Evolutionary conservation across 176 grass and related monocot species (phyloP), one percentile per base, ranked within the genome.

Genomic region (Oryza glaberrima): DNA sequence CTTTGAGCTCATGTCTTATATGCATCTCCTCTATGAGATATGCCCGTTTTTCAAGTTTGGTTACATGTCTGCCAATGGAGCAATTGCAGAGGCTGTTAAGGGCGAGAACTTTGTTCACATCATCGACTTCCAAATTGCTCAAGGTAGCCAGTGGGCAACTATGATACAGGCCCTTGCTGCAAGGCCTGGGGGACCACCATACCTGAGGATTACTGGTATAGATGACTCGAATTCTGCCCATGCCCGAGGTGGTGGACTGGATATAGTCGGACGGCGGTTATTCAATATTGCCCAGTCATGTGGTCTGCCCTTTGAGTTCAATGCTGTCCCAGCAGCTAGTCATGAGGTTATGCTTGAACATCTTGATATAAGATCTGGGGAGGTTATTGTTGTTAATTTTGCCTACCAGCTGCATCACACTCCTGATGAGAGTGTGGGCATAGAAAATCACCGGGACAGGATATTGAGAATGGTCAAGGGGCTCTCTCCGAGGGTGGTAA

Each of bases 1-100:
- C 82, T 91, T 86, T 40, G 94, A 95, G 67, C 90, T 92, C 47
- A 84, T 95, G 85, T 92, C 94, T 25, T 92, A 90, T 78, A 95
- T 95, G 94, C 83, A 86, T 65, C 76, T 88, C 63, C 85, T 95
- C 48, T 95, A 92, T 73, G 88, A 93, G 22, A 90, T 92, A 4
- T 95, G 90, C 48, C 94, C 90, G 26, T 95, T 90, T 87, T 95
- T 91, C 73, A 95, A 91, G 80, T 95, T 95, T 68, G 94, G 90
- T 36, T 95, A 93, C 83, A 90, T 95, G 83, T 92, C 94, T 78
- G 94, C 94, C 73, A 95, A 95, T 82, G 90, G 91, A 84, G 94
- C 90, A 8, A 93, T 95, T 66, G 88, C 86, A 11, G 94, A 95
- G 69, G 94, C 94, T 36, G 88, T 95, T 56, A 93, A 93, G 87